Evolutionary conservation across 768 basidiomycete species (phyloP).

Genomic region (Lenzites betulinus): DNA sequence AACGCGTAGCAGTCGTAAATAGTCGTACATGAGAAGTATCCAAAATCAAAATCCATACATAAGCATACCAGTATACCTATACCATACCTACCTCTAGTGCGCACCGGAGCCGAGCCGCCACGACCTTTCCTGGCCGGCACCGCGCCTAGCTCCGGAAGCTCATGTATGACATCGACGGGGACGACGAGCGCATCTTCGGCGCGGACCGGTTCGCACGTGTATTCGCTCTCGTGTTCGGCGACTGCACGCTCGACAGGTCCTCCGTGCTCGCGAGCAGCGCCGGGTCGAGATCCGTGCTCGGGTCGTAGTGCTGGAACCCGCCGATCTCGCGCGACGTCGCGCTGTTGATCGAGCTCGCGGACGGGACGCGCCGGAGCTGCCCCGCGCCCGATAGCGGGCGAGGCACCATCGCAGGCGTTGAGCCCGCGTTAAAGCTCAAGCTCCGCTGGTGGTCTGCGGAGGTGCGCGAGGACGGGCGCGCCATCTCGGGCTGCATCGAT

Average conservation of each 20-base stretch:
- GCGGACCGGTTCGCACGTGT: conserved; percentile 25
- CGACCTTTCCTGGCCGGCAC: no score
- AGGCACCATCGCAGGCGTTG: conserved; percentile 26
- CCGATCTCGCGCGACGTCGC: conserved; percentile 26
- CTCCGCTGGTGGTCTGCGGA: conserved; percentile 28
- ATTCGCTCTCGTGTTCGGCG: conserved; percentile 31
- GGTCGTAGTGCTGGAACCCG: conserved; percentile 27
- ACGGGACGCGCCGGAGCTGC: conserved; percentile 25
- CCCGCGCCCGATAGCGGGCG: conserved; percentile 25
- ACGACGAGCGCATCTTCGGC: conserved; percentile 15
- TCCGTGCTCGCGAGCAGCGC: conserved; percentile 33
- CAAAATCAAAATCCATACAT: no score
- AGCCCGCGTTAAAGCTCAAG: conserved; percentile 34
- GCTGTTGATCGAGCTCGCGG: conserved; percentile 26
- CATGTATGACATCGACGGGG: conserved; percentile 23
- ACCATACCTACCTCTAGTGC: no score
- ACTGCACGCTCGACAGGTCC: conserved; percentile 26
- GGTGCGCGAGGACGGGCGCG: conserved; percentile 24
- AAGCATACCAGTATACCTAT: not conserved
- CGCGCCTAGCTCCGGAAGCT: conserved; percentile 14
- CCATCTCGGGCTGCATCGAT: conserved; percentile 16
- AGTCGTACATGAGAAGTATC: not conserved
- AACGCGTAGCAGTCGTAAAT: not conserved
- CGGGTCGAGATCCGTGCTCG: conserved; percentile 28
- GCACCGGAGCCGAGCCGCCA: no score